These are phyloP conservation scores for Hirschioporus abietinus DNA, from an alignment of 768 basidiomycete genomes.

Conservation along the genomic window DNA sequence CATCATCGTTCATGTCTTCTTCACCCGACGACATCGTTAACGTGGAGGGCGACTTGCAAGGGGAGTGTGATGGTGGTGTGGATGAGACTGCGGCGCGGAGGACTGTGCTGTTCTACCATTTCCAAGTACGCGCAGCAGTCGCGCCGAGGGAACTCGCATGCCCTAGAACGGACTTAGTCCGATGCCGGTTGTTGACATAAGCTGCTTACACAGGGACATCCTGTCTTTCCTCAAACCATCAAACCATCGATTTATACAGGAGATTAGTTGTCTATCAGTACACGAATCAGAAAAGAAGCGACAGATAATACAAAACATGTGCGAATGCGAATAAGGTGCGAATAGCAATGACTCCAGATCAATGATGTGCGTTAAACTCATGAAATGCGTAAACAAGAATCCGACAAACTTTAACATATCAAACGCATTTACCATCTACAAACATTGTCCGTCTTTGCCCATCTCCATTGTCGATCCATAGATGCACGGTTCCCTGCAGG, in stretches of 20 bases:
- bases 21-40: slow-evolving; percentile 2
- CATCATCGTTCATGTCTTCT: slow-evolving; percentile 2
- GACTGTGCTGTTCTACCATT: background rate
- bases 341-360: background rate
- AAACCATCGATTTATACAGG: background rate
- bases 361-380: background rate
- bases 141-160: background rate
- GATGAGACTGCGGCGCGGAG: background rate
- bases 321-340: background rate
- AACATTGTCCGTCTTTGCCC: background rate
- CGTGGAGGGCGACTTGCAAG: background rate
- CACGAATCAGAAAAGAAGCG: background rate
- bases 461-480: background rate
- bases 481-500: background rate
- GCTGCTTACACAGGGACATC: background rate
- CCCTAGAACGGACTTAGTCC: background rate
- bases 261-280: background rate
- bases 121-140: background rate
- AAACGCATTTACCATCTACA: background rate
- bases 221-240: background rate
- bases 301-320: background rate
- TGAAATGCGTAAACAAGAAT: background rate
- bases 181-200: background rate
- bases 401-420: background rate
- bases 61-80: background rate